Base-by-base conservation (phyloP, 495 filamentous ascomycete genomes). In the Umbilicaria muhlenbergii region DNA sequence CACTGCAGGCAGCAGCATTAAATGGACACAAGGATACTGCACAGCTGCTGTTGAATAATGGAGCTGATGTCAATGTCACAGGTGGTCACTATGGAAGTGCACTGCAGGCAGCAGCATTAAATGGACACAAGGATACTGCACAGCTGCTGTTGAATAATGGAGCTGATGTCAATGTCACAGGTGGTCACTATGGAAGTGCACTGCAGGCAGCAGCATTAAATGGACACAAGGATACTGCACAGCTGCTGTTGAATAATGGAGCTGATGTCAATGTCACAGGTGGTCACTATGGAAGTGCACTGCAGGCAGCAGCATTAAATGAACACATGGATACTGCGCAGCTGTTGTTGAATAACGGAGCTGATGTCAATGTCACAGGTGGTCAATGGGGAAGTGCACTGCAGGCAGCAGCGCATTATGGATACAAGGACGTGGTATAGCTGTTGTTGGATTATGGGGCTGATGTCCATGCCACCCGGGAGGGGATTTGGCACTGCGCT, bases 81-180 rank as follows among this genome's bases (percentile, higher is more conserved):
- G 45, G 38, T 36, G 48, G 51, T 38, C 0, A 14, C 0, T 42
- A 42, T 44, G 48, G 36, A 28, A 47, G 44, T 47, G 49, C 48
- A 21, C 46, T 56, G 2, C 52, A 52, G 33, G 45, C 50, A 18
- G 52, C 54, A 39, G 46, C 49, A 46, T 15, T 0, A 5, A 16
- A 33, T n/a, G 51, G 49, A 31, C 39, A 53, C 36, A 32, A 39
- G 11, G 32, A 42, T 18, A 34, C 56, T 13, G 55, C 54, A 8
- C 45, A 56, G 24, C 39, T 42, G 7, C 44, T 58, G 11, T 37
- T 60, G 11, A 53, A 52, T 31, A 32, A 42, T 28, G 56, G 53
- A 19, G 53, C 51, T 2, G 39, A 57, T 40, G 34, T 52, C 15
- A 55, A 59, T 16, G 47, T 39, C 14, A 43, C 44, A 28, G 48